These are phyloP conservation scores for Crithidia expoeki DNA, from an alignment of 208 protist species.

Conservation along the genomic window DNA sequence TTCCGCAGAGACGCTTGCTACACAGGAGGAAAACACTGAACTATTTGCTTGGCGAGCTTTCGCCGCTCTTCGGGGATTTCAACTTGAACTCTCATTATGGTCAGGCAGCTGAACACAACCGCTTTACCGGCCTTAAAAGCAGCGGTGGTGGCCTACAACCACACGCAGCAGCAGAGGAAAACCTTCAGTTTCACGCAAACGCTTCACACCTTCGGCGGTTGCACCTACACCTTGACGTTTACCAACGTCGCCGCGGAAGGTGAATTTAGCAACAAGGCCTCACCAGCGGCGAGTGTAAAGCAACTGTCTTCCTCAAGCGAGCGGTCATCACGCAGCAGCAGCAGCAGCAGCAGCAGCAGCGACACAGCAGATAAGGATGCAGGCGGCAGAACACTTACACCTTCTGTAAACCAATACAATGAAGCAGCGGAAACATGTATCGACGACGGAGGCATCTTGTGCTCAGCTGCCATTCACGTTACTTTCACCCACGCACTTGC, in stretches of 20 bases:
- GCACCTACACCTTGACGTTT: constrained; percentile 1
- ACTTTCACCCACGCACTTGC: not conserved
- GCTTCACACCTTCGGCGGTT: constrained; percentile 1
- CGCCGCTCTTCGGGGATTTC: not conserved
- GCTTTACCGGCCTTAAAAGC: not conserved
- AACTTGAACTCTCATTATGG: not conserved
- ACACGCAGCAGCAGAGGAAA: not conserved
- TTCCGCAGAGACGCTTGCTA: too few species aligned
- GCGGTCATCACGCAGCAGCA: too few species aligned
- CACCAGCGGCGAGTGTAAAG: not conserved
- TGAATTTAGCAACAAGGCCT: not conserved
- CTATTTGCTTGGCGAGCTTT: too few species aligned
- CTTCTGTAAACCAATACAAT: too few species aligned
- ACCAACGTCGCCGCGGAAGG: not conserved
- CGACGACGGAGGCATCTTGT: too few species aligned
- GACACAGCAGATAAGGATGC: too few species aligned
- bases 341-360: too few species aligned
- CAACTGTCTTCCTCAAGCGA: too few species aligned
- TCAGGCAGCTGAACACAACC: not conserved
- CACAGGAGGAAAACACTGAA: too few species aligned
- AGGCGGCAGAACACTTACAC: too few species aligned
- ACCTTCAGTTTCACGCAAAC: not conserved
- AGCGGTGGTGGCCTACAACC: not conserved
- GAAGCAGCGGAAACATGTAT: too few species aligned
- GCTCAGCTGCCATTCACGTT: not conserved